Conservation (phyloP, 1,284 basidiomycete genomes). For the Thelephora terrestris region DNA sequence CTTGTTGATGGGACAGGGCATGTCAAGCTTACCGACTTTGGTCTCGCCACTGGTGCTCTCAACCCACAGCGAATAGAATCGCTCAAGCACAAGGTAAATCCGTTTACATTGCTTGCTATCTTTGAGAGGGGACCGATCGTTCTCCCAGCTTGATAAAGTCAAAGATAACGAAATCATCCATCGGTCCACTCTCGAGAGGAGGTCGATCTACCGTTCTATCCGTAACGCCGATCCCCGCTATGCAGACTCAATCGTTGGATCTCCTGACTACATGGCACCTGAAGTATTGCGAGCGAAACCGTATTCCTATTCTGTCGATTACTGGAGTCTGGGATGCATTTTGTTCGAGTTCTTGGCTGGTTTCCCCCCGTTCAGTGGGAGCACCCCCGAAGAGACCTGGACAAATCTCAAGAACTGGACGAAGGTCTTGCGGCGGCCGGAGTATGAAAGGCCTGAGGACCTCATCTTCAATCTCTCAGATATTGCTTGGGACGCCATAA, state of each 20-base stretch:
- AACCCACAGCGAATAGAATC: constrained; percentile 95
- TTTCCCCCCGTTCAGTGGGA: constrained; percentile 96
- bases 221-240: constrained; percentile 88
- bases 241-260: constrained; percentile 97
- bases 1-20: constrained; percentile 92
- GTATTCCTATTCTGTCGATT: constrained; percentile 95
- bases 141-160: constrained; percentile 80
- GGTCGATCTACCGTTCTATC: constrained; percentile 91
- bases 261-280: constrained; percentile 93
- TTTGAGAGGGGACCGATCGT: constrained; percentile 1
- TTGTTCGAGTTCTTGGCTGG: constrained; percentile 96
- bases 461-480: constrained; percentile 96
- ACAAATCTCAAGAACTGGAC: constrained; percentile 98
- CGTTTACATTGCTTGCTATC: not conserved
- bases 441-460: constrained; percentile 95
- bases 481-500: constrained; percentile 93
- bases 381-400: constrained; percentile 97
- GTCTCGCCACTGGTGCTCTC: constrained; percentile 91
- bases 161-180: constrained; percentile 90
- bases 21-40: constrained; percentile 98
- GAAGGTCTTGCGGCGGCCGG: constrained; percentile 81
- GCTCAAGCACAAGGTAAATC: constrained; percentile 75
- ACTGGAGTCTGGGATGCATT: constrained; percentile 98
- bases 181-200: constrained; percentile 89
- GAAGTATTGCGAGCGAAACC: constrained; percentile 93